A percentile compares a stretch with the other conserved stretches of the same genome.
Evolutionary conservation across 2,329 filamentous ascomycete genomes (phyloP).

Genomic region (Hirsutella thompsonii): DNA sequence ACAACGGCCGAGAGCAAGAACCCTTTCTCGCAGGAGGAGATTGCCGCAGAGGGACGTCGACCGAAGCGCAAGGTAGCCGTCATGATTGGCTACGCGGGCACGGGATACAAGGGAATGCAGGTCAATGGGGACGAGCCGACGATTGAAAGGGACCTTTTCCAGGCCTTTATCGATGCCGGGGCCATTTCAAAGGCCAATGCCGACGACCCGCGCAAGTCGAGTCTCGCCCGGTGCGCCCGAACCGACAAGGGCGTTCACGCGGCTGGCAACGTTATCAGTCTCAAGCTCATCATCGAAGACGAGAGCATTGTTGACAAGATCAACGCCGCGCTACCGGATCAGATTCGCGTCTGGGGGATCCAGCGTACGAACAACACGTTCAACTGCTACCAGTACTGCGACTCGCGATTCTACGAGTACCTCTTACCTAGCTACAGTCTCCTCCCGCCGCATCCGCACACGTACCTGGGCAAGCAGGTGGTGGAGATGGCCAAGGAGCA

Average conservation of each 20-base stretch:
- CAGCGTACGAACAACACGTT: conserved; percentile 81
- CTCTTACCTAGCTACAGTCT: conserved; percentile 88
- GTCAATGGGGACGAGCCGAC: conserved; percentile 74
- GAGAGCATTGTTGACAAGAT: conserved; percentile 79
- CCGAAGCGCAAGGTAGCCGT: conserved; percentile 97
- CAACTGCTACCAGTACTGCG: conserved; percentile 88
- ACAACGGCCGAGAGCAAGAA: conserved; percentile 20
- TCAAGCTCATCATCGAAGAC: conserved; percentile 94
- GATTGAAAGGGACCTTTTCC: conserved; percentile 91
- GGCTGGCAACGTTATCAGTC: conserved; percentile 84
- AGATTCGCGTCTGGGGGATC: conserved; percentile 93
- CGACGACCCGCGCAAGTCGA: conserved; percentile 91
- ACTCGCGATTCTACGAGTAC: conserved; percentile 96
- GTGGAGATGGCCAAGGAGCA: conserved; percentile 64
- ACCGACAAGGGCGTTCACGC: conserved; percentile 98
- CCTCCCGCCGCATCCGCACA: conserved; percentile 80
- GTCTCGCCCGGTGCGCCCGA: conserved; percentile 81
- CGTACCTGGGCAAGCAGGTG: conserved; percentile 73
- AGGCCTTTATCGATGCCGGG: conserved; percentile 78
- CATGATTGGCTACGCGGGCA: conserved; percentile 88
- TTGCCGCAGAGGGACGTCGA: conserved; percentile 70
- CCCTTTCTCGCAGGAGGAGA: conserved; percentile 61
- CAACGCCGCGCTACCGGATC: conserved; percentile 69
- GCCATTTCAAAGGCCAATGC: conserved; percentile 96
- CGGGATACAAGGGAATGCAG: conserved; percentile 96